Evolutionary conservation across 768 basidiomycete species (phyloP).

Genomic region (Russula griseocarnosa): DNA sequence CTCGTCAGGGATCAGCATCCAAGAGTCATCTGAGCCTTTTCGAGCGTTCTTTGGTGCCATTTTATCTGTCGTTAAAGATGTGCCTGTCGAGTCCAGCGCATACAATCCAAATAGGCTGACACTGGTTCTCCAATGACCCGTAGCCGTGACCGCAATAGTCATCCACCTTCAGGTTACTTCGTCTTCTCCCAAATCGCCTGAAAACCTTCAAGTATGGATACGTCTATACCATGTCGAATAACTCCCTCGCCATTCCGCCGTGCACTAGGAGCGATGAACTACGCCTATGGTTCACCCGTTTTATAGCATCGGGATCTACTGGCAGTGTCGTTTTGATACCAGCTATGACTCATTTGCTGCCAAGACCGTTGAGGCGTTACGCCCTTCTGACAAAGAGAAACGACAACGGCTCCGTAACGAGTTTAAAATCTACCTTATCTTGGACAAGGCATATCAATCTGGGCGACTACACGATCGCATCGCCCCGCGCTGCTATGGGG

Average conservation of each 20-base stretch:
- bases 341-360: background rate
- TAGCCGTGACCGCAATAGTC: background rate
- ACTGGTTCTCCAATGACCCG: slow-evolving; percentile 11
- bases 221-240: background rate
- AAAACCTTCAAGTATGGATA: background rate
- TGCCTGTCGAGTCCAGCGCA: background rate
- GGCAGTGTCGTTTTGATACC: background rate
- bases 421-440: background rate
- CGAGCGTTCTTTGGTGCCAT: slow-evolving; percentile 2
- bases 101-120: background rate
- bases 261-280: background rate
- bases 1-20: background rate
- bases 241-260: background rate
- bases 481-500: background rate
- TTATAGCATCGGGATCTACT: background rate
- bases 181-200: background rate
- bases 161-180: background rate
- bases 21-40: background rate
- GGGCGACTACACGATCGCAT: background rate
- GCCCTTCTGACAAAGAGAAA: background rate
- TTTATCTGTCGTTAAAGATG: background rate
- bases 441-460: background rate
- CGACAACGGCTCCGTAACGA: background rate
- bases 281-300: background rate
- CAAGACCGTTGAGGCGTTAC: background rate